Evolutionary conservation across 208 protist genomes (phyloP).

Genomic region (Giardia duodenalis): DNA sequence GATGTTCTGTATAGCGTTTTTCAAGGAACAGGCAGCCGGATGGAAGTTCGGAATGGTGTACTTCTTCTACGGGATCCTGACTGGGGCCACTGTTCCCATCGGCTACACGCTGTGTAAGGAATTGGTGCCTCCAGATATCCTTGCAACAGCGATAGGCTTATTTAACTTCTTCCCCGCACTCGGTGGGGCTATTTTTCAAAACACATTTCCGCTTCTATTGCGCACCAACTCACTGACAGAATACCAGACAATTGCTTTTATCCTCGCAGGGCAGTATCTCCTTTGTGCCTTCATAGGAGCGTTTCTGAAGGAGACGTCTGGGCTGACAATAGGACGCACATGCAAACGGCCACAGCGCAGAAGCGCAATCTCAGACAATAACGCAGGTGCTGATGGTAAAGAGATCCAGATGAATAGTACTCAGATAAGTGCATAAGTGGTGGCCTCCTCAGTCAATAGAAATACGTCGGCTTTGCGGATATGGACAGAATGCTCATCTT

Average conservation of each 20-base stretch:
- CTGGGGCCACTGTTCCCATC: neutral
- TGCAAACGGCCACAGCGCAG: too few species aligned
- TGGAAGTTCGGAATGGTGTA: neutral
- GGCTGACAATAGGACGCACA: too few species aligned
- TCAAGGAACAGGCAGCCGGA: neutral
- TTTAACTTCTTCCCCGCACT: conserved; percentile 5
- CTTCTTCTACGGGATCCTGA: neutral
- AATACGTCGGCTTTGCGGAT: too few species aligned
- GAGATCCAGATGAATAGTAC: too few species aligned
- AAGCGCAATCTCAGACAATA: too few species aligned
- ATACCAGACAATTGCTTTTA: neutral
- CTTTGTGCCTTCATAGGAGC: neutral
- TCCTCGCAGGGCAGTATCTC: neutral
- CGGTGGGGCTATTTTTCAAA: neutral
- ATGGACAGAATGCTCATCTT: too few species aligned
- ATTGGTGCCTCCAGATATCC: neutral
- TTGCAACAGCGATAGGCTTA: neutral
- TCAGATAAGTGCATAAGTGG: too few species aligned
- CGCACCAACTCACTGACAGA: neutral
- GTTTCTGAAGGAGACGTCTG: neutral
- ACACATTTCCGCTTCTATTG: neutral
- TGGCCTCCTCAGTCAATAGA: too few species aligned
- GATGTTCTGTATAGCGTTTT: neutral
- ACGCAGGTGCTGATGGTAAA: too few species aligned
- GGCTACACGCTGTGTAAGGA: neutral